Evolutionary conservation across 2,329 filamentous ascomycete species (phyloP).

Genomic region (Rachicladosporium sp.): DNA sequence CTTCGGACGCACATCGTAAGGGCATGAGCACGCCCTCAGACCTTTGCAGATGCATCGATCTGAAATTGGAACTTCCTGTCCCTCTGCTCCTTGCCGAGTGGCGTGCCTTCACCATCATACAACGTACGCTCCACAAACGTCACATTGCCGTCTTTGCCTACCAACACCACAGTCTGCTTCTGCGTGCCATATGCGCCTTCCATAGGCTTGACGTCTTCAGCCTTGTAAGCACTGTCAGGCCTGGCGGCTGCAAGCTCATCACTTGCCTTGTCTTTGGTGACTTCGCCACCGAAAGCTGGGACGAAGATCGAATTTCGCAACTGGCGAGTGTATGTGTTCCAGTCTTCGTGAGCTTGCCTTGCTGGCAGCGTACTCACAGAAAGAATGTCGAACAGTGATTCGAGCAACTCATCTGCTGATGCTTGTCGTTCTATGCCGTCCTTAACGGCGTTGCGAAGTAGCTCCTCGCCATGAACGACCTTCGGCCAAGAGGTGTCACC

Average conservation of each 20-base stretch:
- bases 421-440: conserved; percentile 27
- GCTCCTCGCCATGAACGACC: conserved; percentile 43
- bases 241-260: conserved; percentile 30
- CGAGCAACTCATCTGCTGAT: conserved; percentile 39
- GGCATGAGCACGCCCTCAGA: too few relatives aligned
- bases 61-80: conserved; percentile 37
- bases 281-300: conserved; percentile 40
- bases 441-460: conserved; percentile 38
- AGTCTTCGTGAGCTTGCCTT: conserved; percentile 35
- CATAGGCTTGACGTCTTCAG: conserved; percentile 11
- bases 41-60: conserved; percentile 24
- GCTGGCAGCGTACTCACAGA: conserved; percentile 43
- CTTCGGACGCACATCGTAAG: too few relatives aligned
- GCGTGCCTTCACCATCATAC: conserved; percentile 40
- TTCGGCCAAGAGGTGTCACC: conserved; percentile 51
- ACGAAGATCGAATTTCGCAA: conserved; percentile 50
- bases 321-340: conserved; percentile 44
- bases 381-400: conserved; percentile 40
- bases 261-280: conserved; percentile 26
- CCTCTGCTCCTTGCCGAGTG: conserved; percentile 33
- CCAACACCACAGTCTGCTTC: conserved; percentile 50
- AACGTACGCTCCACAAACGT: conserved; percentile 52
- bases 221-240: conserved; percentile 6
- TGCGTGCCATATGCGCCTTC: conserved; percentile 46
- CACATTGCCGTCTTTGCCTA: conserved; percentile 41